Evolutionary conservation across 1,139 yeast species (phyloP).

Genomic region (Yamadazyma siamensis): DNA sequence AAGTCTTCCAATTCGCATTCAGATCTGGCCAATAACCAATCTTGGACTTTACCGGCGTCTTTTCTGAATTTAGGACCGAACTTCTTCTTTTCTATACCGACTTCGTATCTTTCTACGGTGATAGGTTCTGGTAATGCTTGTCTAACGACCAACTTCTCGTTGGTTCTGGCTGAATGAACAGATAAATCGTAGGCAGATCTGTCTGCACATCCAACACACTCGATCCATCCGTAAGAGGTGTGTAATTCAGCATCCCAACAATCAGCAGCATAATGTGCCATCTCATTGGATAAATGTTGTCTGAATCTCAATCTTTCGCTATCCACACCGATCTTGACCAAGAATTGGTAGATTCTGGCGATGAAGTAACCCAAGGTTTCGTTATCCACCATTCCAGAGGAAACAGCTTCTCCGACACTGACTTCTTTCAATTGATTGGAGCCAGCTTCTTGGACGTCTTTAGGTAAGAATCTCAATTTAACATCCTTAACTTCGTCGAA

Average conservation of each 20-base stretch:
- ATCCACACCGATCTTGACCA: slow-evolving; percentile 88
- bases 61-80: slow-evolving; percentile 97
- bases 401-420: slow-evolving; percentile 88
- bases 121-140: slow-evolving; percentile 82
- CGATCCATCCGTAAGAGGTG: slow-evolving; percentile 98
- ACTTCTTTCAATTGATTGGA: slow-evolving; percentile 61
- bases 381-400: slow-evolving; percentile 85
- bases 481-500: slow-evolving; percentile 75
- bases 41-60: slow-evolving; percentile 90
- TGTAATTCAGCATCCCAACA: slow-evolving; percentile 99
- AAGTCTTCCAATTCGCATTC: slow-evolving; percentile 84
- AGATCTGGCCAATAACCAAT: slow-evolving; percentile 70
- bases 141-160: slow-evolving; percentile 92
- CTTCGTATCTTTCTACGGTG: slow-evolving; percentile 78
- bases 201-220: slow-evolving; percentile 99
- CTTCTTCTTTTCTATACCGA: slow-evolving; percentile 86
- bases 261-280: slow-evolving; percentile 99
- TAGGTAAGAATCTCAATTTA: slow-evolving; percentile 76
- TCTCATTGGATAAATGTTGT: slow-evolving; percentile 97
- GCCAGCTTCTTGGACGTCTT: slow-evolving; percentile 83
- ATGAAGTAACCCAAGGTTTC: slow-evolving; percentile 96
- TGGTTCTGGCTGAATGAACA: slow-evolving; percentile 93
- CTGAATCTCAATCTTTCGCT: slow-evolving; percentile 84
- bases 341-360: slow-evolving; percentile 85
- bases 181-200: slow-evolving; percentile 97